Evolutionary conservation across 805 yeast genomes (phyloP).

Genomic region (Starmerella stigmatis): DNA sequence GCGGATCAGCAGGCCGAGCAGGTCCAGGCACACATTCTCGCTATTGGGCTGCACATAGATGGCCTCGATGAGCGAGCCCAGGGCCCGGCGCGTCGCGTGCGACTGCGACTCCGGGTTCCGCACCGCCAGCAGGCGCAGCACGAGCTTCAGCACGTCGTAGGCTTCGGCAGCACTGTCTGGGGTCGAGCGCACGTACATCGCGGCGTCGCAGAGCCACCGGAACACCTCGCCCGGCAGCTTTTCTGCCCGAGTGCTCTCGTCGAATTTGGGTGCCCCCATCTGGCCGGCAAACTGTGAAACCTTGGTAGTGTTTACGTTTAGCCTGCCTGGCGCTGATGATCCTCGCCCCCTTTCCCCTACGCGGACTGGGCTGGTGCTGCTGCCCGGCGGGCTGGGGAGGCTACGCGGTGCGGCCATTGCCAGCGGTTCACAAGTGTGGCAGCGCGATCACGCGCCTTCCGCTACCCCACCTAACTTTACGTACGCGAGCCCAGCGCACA

Average conservation of each 20-base stretch:
- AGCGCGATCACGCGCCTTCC: too few species aligned
- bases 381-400: too few species aligned
- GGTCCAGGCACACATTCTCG: conserved; percentile 15
- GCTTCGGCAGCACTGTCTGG: conserved; percentile 13
- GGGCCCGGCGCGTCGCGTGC: conserved; percentile 20
- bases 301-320: background rate
- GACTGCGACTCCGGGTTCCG: conserved; percentile 22
- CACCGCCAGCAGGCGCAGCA: conserved; percentile 20
- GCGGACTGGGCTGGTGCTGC: too few species aligned
- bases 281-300: background rate
- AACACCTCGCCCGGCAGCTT: conserved; percentile 16
- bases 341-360: too few species aligned
- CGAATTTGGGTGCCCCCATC: conserved; percentile 15
- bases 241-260: conserved; percentile 19
- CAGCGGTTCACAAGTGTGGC: too few species aligned
- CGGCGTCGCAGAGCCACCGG: conserved; percentile 20
- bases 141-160: conserved; percentile 16
- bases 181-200: conserved; percentile 13
- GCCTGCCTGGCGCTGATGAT: too few species aligned
- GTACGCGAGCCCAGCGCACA: too few species aligned
- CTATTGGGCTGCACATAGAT: conserved; percentile 13
- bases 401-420: too few species aligned
- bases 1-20: conserved; percentile 19
- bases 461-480: too few species aligned
- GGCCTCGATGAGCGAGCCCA: conserved; percentile 20